Conservation (phyloP, 2,329 filamentous ascomycete genomes). For the Sclerotinia subarctica region DNA sequence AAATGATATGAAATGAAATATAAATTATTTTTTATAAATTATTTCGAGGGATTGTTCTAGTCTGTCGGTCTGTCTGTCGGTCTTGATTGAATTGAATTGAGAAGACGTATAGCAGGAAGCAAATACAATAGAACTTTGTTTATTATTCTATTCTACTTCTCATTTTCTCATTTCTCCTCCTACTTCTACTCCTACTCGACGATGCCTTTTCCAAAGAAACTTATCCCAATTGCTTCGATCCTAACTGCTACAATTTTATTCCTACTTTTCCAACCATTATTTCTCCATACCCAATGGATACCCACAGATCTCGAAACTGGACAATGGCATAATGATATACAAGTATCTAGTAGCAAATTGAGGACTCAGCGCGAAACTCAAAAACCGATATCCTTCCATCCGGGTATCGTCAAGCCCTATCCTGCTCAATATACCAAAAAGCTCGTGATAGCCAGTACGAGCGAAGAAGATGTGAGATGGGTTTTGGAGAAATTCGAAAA, state of each 20-base stretch:
- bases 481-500: not conserved
- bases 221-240: not conserved
- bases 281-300: not conserved
- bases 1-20: no score
- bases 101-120: not conserved
- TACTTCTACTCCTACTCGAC: not conserved
- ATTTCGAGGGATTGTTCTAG: no score
- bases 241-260: not conserved
- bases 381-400: not conserved
- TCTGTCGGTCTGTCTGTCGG: no score
- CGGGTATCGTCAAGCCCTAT: not conserved
- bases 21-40: no score
- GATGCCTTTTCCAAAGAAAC: constrained; percentile 14
- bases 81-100: no score
- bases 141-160: not conserved
- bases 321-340: not conserved
- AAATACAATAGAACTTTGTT: not conserved
- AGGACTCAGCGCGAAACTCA: not conserved
- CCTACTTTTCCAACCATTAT: not conserved
- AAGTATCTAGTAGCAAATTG: not conserved
- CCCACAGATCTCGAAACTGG: not conserved
- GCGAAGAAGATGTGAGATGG: constrained; percentile 12
- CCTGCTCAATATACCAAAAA: constrained; percentile 10
- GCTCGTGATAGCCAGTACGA: constrained; percentile 13
- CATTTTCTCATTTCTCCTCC: no score